A percentile compares a stretch with the other conserved stretches of the same genome.
Evolutionary conservation across 169 alveolate species (phyloP).

Genomic region (Plasmodium vinckei): DNA sequence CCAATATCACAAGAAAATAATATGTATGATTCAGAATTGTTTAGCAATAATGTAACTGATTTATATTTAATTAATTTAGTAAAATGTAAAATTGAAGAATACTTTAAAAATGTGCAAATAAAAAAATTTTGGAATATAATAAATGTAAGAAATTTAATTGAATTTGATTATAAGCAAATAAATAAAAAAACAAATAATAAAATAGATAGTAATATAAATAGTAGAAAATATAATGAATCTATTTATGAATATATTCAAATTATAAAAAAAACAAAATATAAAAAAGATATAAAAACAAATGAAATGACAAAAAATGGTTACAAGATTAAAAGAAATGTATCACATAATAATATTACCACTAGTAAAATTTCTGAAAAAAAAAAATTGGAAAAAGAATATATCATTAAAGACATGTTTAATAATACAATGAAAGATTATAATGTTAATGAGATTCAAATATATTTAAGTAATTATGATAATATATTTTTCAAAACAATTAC

Average conservation of each 20-base stretch:
- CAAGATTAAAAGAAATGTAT: not conserved
- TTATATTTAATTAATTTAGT: slow-evolving; percentile 47
- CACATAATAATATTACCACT: not conserved
- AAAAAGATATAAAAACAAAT: slow-evolving; percentile 20
- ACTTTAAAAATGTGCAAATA: slow-evolving; percentile 63
- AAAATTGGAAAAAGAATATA: slow-evolving; percentile 33
- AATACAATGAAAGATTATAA: slow-evolving; percentile 30
- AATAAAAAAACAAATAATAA: slow-evolving; percentile 5
- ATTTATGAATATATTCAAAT: slow-evolving; percentile 70
- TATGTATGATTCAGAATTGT: slow-evolving; percentile 14
- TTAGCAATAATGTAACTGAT: slow-evolving; percentile 26
- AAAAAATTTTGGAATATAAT: slow-evolving; percentile 59
- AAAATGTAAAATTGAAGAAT: slow-evolving; percentile 60
- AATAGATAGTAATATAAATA: not conserved
- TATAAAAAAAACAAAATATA: slow-evolving; percentile 15
- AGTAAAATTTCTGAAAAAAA: not conserved
- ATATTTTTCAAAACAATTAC: slow-evolving; percentile 54
- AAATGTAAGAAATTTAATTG: slow-evolving; percentile 25
- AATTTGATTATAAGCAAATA: slow-evolving; percentile 37
- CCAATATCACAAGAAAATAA: not conserved
- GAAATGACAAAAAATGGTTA: slow-evolving; percentile 19
- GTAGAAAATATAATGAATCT: slow-evolving; percentile 15
- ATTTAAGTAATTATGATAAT: slow-evolving; percentile 56
- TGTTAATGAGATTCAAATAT: slow-evolving; percentile 34
- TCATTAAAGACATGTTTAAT: slow-evolving; percentile 45